phyloP scores from a whole-genome alignment of 2,329 filamentous ascomycete species.

The Scedosporium boydii region DNA sequence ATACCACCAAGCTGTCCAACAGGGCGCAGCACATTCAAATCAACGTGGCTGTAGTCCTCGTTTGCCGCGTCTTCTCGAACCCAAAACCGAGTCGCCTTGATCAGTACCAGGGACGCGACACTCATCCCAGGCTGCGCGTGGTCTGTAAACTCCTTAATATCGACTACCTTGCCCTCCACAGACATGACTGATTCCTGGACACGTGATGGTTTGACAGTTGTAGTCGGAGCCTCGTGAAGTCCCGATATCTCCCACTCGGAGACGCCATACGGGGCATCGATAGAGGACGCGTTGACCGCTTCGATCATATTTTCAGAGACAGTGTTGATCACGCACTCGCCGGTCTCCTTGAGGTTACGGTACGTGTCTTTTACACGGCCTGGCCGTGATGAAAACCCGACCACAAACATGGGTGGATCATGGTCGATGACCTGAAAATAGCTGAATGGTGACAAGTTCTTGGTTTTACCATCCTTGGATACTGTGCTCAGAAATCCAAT shows the following conservation, averaged over 20 bases:
- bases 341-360: conserved; percentile 58
- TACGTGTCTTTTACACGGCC: conserved; percentile 65
- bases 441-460: conserved; percentile 77
- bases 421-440: conserved; percentile 79
- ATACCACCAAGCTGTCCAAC: conserved; percentile 39
- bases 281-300: conserved; percentile 69
- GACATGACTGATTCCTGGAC: conserved; percentile 76
- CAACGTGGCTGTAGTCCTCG: conserved; percentile 48
- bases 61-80: conserved; percentile 81
- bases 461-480: conserved; percentile 47
- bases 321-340: conserved; percentile 80
- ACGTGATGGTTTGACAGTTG: conserved; percentile 60
- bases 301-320: conserved; percentile 78
- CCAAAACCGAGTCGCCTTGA: conserved; percentile 85
- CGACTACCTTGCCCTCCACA: conserved; percentile 71
- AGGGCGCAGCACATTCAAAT: conserved; percentile 18
- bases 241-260: conserved; percentile 75
- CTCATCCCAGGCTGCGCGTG: conserved; percentile 60
- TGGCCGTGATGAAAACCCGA: conserved; percentile 37
- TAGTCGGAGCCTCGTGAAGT: conserved; percentile 40
- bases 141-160: conserved; percentile 69
- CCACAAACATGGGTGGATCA: conserved; percentile 75
- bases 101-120: conserved; percentile 61
- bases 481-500: conserved; percentile 55
- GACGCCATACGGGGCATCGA: conserved; percentile 68